These are phyloP conservation scores for Allium cepa DNA, from an alignment of 106 monocot genomes.

Conservation along the genomic window DNA sequence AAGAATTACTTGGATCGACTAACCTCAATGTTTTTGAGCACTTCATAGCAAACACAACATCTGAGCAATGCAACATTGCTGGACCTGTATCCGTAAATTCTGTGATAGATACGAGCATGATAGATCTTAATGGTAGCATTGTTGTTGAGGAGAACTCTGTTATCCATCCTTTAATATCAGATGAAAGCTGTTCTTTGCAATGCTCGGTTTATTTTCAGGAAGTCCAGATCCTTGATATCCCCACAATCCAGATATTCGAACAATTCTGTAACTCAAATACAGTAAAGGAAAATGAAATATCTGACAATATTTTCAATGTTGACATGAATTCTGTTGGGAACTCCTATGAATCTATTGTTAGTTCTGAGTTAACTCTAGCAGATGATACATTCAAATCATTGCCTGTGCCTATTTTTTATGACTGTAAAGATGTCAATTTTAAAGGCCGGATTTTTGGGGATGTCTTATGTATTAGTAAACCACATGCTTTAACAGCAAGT, in stretches of 20 bases:
- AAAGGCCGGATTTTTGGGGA: constrained; percentile 19
- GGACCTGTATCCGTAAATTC: constrained; percentile 26
- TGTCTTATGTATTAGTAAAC: constrained; percentile 36
- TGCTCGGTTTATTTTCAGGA: constrained; percentile 57
- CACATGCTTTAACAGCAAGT: constrained; percentile 47
- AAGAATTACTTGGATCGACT: constrained; percentile 31
- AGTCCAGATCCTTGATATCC: constrained; percentile 57
- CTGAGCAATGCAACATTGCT: constrained; percentile 17
- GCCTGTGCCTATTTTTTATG: constrained; percentile 57
- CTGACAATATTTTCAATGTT: constrained; percentile 41
- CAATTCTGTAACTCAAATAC: constrained; percentile 21
- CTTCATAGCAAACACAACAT: constrained; percentile 15
- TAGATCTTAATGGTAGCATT: constrained; percentile 33
- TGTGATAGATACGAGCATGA: constrained; percentile 54
- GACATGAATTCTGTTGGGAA: constrained; percentile 17
- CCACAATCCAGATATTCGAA: constrained; percentile 25
- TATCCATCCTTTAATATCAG: constrained; percentile 30
- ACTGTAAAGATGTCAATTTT: constrained; percentile 32
- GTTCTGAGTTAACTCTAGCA: constrained; percentile 62
- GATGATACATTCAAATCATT: constrained; percentile 80
- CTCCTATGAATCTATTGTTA: constrained; percentile 61
- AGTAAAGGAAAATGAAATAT: constrained; percentile 18
- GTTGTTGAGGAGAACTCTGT: constrained; percentile 36
- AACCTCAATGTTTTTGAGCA: constrained; percentile 29
- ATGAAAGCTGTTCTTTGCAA: constrained; percentile 39